Evolutionary conservation across 306 rosid genomes (phyloP), one percentile per base, ranked within the genome.

Genomic region (Carpinus viminea): DNA sequence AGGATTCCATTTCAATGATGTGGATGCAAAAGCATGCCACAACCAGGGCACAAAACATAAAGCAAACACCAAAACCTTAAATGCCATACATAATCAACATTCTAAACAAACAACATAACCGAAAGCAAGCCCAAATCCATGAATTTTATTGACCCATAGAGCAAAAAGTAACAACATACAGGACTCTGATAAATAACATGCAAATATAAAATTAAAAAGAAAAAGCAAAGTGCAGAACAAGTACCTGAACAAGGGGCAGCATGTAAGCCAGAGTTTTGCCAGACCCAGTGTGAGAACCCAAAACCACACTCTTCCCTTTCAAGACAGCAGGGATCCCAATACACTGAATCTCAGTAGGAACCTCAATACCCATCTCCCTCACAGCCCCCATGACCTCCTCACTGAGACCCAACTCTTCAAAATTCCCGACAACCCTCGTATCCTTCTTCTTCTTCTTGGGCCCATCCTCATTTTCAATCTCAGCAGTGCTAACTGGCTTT

Each of bases 271-370:
- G 88, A 48, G 99, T 95, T 78, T 93, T 93, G 17, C 99, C 99
- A 65, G 99, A 95, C 3, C 99, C 99, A 78, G 99, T 93, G 80
- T 93, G 98, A 53, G 98, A 95, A 74, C 99, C 98, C 85, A 95
- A 85, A 75, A 95, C 97, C 48, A 95, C 96, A 76, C 93, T 91
- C 71, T 83, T 87, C 55, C 83, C 99, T 52, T 86, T 94, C 88
- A 93, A 83, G 26, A 95, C 92, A 68, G 97, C 90, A 17, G 96
- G 99, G 5, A 93, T 78, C 52, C 98, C 99, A 84, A 95, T 89
- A 76, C 90, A 76, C 92, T 95, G 99, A 68, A 95, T 95, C 83
- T 95, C 99, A 48, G 97, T 93, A 0, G 99, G 99, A 66, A 93
- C 91, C 74, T 86, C 85, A 84, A 95, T 93, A 8, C 83, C 80